phyloP scores from a whole-genome alignment of 225 moss, liverwort and hornwort genomes.

The Rhytidiadelphus loreus region DNA sequence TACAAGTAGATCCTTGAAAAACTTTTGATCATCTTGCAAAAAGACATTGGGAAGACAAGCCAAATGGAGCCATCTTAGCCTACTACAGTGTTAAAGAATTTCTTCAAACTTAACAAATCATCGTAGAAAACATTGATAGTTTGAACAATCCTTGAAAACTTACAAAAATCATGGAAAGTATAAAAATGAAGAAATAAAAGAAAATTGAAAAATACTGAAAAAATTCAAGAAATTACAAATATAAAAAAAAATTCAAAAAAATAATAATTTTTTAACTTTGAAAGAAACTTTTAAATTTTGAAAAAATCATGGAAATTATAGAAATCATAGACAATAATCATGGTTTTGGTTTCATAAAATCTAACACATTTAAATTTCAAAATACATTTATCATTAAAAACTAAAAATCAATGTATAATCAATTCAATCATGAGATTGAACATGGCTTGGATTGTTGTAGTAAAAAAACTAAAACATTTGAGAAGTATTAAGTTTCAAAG shows the following conservation, averaged over 20 bases:
- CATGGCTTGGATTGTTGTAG: fast-evolving
- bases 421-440: not conserved
- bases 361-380: not conserved
- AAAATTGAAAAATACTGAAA: not conserved
- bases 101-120: not conserved
- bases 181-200: not conserved
- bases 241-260: not conserved
- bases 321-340: not conserved
- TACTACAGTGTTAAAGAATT: not conserved
- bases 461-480: fast-evolving
- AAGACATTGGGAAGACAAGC: fast-evolving
- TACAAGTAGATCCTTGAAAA: not conserved
- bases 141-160: not conserved
- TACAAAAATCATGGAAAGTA: not conserved
- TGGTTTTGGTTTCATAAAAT: not conserved
- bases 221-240: not conserved
- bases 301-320: not conserved
- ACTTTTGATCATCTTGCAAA: not conserved
- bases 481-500: not conserved
- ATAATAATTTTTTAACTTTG: too few species aligned
- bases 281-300: not conserved
- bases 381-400: not conserved
- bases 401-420: not conserved
- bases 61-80: not conserved
- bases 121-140: fast-evolving